Evolutionary conservation across 176 grass and related monocot genomes (phyloP).

Genomic region (Lolium multiflorum): DNA sequence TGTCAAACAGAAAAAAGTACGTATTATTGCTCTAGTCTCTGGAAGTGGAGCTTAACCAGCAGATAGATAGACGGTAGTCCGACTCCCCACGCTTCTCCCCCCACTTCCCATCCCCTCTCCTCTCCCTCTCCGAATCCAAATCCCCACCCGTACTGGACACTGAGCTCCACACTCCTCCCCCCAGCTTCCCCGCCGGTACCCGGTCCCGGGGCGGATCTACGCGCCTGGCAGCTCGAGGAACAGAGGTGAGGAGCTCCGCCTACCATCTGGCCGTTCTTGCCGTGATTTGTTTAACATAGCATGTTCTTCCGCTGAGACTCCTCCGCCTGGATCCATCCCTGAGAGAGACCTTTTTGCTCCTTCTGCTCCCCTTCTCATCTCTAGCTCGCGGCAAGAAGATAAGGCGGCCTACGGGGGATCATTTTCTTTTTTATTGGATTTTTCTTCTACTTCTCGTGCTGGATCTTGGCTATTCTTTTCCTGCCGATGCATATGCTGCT

Average conservation of each 20-base stretch:
- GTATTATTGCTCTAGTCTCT: constrained; percentile 13
- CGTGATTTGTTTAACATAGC: constrained; percentile 22
- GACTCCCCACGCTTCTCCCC: constrained; percentile 29
- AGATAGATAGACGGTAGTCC: constrained; percentile 42
- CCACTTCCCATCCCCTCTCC: not conserved
- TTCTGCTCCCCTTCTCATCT: not conserved
- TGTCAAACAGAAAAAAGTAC: constrained; percentile 11
- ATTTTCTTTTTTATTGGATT: not conserved
- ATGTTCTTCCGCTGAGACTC: not conserved
- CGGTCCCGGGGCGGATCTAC: constrained; percentile 40
- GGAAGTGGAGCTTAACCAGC: constrained; percentile 21
- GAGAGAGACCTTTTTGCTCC: not conserved
- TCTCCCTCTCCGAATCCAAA: constrained; percentile 21
- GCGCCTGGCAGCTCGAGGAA: not conserved
- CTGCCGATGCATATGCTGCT: constrained; percentile 22
- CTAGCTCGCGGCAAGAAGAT: not conserved
- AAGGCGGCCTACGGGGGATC: constrained; percentile 5
- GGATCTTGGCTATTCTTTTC: constrained; percentile 45
- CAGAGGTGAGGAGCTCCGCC: constrained; percentile 27
- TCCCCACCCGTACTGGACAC: not conserved
- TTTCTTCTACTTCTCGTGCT: constrained; percentile 18
- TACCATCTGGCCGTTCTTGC: not conserved
- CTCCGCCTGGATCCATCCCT: not conserved
- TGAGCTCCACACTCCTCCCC: constrained; percentile 26
- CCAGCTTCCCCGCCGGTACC: not conserved